Evolutionary conservation across 208 protist genomes (phyloP), one percentile per base, ranked within the genome.

Genomic region (Balamuthia mandrillaris): DNA sequence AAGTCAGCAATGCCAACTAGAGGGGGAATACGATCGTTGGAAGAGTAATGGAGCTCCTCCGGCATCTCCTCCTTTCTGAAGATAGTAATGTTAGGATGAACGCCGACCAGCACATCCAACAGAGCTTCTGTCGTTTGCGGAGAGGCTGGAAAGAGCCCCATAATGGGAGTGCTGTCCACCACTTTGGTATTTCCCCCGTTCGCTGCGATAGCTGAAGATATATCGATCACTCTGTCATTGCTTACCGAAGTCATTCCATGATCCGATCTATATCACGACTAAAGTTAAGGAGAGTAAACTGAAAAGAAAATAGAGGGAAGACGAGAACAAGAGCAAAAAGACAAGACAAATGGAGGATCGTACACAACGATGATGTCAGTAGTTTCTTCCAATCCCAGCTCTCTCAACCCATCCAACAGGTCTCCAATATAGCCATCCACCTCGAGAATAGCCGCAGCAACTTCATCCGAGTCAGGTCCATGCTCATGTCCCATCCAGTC

Each of bases 51-150:
- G 27, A 63, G 74, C 4, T 45, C 37, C 2, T 47, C 29, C 24
- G 79, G 79, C 47, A 85, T 18, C n/a, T 85, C 60, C n/a, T 68
- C 39, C 79, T 85, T 85, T 21, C 52, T 33, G 12, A 49, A 85
- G 41, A 37, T 33, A 21, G 79, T 37, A 54, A 85, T 74, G 35
- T 85, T 85, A 24, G 79, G 79, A 29, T 85, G 79, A 24, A 44
- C 79, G n/a, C 52, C 56, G 21, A 42, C 18, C 14, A 85, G 79
- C 27, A 1, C 4, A 24, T 24, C 27, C 5, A 75, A 7, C 37
- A 83, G 24, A 10, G 61, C 42, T n/a, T n/a, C n/a, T n/a, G n/a
- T n/a, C n/a, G n/a, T n/a, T n/a, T n/a, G n/a, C n/a, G n/a, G n/a
- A n/a, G n/a, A n/a, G n/a, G n/a, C n/a, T n/a, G n/a, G n/a, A n/a